These are phyloP conservation scores for Serendipita sp. DNA, from an alignment of 768 basidiomycete species.

Conservation along the genomic window DNA sequence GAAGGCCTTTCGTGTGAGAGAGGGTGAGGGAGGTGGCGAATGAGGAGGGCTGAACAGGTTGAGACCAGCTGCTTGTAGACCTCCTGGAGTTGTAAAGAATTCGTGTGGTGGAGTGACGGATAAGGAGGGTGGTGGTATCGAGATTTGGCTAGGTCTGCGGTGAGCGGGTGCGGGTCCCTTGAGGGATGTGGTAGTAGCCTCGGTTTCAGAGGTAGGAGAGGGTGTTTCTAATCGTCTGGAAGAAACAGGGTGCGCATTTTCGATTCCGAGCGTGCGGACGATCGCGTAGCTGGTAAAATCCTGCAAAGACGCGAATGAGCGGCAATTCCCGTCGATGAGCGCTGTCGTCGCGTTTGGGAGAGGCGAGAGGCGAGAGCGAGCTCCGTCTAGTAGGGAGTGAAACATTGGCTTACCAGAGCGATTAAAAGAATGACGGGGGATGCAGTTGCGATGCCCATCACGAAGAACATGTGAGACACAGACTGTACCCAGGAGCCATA, in stretches of 20 bases:
- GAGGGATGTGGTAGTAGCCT: not conserved
- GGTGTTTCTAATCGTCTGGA: not conserved
- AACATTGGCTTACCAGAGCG: not conserved
- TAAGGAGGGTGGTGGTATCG: not conserved
- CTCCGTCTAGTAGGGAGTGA: not conserved
- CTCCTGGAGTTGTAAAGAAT: slow-evolving; percentile 5
- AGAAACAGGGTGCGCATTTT: not conserved
- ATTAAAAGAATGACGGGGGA: not conserved
- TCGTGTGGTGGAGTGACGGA: not conserved
- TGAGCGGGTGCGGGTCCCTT: not conserved
- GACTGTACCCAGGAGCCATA: not conserved
- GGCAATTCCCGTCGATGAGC: not conserved
- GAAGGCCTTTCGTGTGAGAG: not conserved
- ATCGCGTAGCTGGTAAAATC: slow-evolving; percentile 5
- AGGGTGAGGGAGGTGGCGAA: not conserved
- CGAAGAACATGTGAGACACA: not conserved
- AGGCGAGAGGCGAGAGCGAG: not conserved
- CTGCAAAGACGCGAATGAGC: not conserved
- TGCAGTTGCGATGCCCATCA: not conserved
- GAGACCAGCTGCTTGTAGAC: not conserved
- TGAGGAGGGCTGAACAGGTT: not conserved
- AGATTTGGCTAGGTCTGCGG: not conserved
- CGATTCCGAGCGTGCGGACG: slow-evolving; percentile 1
- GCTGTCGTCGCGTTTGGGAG: not conserved
- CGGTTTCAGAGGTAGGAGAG: not conserved